Percentiles rank a stretch among this genome's conserved stretches.
phyloP scores from a whole-genome alignment of 1,139 yeast species.

The Meyerozyma sp. region DNA sequence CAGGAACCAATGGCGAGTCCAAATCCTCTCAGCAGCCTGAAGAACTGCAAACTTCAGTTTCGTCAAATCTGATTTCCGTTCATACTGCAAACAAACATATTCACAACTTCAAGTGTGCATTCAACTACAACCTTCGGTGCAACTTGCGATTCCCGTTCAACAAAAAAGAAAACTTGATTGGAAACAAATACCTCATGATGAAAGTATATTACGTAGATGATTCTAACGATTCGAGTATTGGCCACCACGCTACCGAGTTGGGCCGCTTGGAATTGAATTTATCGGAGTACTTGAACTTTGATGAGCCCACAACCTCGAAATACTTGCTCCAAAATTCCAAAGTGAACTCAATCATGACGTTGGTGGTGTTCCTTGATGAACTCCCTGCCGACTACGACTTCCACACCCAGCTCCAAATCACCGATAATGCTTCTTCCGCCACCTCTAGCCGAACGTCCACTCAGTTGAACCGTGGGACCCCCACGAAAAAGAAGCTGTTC shows the following conservation, averaged over 20 bases:
- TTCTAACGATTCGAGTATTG: slow-evolving; percentile 7
- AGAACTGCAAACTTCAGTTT: slow-evolving; percentile 3
- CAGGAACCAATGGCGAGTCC: slow-evolving; percentile 3
- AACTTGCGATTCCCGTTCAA: slow-evolving; percentile 36
- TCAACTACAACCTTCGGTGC: slow-evolving; percentile 34
- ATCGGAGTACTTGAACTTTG: slow-evolving; percentile 62
- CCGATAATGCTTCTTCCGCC: slow-evolving; percentile 16
- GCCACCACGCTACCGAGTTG: slow-evolving; percentile 32
- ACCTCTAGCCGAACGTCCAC: slow-evolving; percentile 1
- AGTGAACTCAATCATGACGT: slow-evolving; percentile 68
- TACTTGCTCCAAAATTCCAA: slow-evolving; percentile 74
- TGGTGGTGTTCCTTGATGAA: slow-evolving; percentile 37
- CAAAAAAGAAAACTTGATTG: slow-evolving; percentile 31
- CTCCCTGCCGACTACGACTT: slow-evolving; percentile 38
- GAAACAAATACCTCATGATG: slow-evolving; percentile 31
- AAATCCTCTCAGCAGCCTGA: slow-evolving; percentile 2
- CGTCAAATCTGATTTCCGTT: slow-evolving; percentile 26
- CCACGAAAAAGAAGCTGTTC: slow-evolving; percentile 11
- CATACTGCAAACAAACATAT: slow-evolving; percentile 31
- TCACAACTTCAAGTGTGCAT: slow-evolving; percentile 39
- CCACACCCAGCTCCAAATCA: slow-evolving; percentile 36
- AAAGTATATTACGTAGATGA: slow-evolving; percentile 37
- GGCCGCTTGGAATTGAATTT: slow-evolving; percentile 69
- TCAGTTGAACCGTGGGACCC: slow-evolving; percentile 2
- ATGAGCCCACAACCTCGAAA: slow-evolving; percentile 49